A percentile compares a stretch with the other conserved stretches of the same genome.
These are phyloP conservation scores for Pythium brassicae DNA, from an alignment of 352 stramenopile genomes.

Conservation along the genomic window DNA sequence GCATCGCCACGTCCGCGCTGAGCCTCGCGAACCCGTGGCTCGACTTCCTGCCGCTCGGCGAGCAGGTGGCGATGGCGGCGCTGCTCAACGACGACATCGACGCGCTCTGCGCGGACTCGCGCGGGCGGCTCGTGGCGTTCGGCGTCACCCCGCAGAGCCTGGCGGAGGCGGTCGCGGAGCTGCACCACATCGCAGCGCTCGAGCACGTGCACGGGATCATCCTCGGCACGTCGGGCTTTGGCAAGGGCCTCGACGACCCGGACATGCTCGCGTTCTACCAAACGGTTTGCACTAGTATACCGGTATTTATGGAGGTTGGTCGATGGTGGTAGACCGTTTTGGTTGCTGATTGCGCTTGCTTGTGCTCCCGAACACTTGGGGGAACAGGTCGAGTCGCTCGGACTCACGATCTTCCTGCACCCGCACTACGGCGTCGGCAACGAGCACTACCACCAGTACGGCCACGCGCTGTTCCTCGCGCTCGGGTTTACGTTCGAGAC, in stretches of 20 bases:
- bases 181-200: slow-evolving; percentile 33
- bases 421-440: slow-evolving; percentile 67
- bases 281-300: slow-evolving; percentile 9
- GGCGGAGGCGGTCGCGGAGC: slow-evolving; percentile 27
- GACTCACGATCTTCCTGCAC: slow-evolving; percentile 56
- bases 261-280: slow-evolving; percentile 54
- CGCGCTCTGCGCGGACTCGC: slow-evolving; percentile 31
- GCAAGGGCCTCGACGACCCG: slow-evolving; percentile 51
- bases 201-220: slow-evolving; percentile 44
- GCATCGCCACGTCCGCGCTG: slow-evolving; percentile 48
- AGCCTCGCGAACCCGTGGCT: slow-evolving; percentile 71
- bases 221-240: slow-evolving; percentile 45
- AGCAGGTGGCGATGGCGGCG: slow-evolving; percentile 38
- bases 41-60: slow-evolving; percentile 46
- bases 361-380: background rate
- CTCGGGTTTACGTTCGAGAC: slow-evolving; percentile 72
- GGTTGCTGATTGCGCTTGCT: too few species aligned
- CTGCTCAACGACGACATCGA: slow-evolving; percentile 58
- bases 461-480: slow-evolving; percentile 53
- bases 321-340: too few species aligned
- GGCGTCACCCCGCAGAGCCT: slow-evolving; percentile 35
- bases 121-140: slow-evolving; percentile 45
- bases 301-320: background rate
- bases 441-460: slow-evolving; percentile 50
- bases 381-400: slow-evolving; percentile 23